These are phyloP conservation scores for Parafenestella ontariensis DNA, from an alignment of 2,329 filamentous ascomycete species.

Conservation along the genomic window DNA sequence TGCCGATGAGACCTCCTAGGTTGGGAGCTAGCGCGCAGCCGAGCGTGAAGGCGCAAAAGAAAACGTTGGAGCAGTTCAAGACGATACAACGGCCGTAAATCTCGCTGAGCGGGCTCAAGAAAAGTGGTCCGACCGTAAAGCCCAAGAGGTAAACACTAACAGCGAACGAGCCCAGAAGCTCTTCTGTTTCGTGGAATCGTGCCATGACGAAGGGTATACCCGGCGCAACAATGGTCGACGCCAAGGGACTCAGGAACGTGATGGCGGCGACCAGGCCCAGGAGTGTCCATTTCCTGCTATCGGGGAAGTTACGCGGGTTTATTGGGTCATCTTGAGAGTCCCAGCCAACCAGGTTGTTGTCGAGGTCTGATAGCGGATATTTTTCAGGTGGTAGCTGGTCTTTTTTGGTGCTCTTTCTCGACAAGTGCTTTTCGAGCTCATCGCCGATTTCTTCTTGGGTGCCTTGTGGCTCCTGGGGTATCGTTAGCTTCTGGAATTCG, in stretches of 20 bases:
- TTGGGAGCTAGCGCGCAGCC: conserved; percentile 49
- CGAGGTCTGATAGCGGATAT: conserved; percentile 43
- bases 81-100: conserved; percentile 45
- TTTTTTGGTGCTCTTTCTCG: conserved; percentile 39
- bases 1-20: conserved; percentile 42
- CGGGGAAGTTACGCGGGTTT: conserved; percentile 44
- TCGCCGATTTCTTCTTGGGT: conserved; percentile 24
- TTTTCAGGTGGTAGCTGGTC: conserved; percentile 34
- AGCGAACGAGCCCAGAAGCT: conserved; percentile 38
- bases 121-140: conserved; percentile 41
- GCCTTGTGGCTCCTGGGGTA: conserved; percentile 12
- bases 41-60: conserved; percentile 60
- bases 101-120: conserved; percentile 44
- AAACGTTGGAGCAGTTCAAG: conserved; percentile 51
- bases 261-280: conserved; percentile 39
- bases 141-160: conserved; percentile 48
- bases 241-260: conserved; percentile 44
- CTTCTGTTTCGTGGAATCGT: conserved; percentile 42
- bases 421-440: conserved; percentile 41
- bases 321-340: conserved; percentile 42
- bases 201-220: conserved; percentile 38
- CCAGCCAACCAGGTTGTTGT: conserved; percentile 46
- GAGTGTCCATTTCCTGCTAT: conserved; percentile 35
- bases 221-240: conserved; percentile 48
- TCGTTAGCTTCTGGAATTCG: background rate